Base-by-base conservation (phyloP, 768 basidiomycete species). In the Mycena amicta region DNA sequence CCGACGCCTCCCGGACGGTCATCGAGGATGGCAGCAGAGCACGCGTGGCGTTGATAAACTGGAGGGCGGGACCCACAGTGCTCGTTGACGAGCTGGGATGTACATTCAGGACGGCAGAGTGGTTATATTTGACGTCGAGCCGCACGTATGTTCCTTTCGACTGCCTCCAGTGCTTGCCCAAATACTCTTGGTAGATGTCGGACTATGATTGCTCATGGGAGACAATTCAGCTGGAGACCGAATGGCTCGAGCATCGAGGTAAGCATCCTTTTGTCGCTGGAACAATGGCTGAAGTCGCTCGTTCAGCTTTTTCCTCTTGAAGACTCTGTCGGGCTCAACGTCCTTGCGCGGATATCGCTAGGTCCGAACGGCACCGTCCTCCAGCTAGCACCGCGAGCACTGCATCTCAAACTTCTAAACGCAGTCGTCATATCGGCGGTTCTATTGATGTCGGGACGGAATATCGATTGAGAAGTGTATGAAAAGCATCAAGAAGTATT, bases 401-500 rank as follows among this genome's bases (percentile, higher is more conserved):
- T 52, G 13, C 56, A 52, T 27, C 33, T 31, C 13, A 23, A 41
- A 25, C 50, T 57, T 2, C 56, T 57, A 16, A 43, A 57, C 27
- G 49, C 11, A 13, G 20, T 45, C 4, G 50, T 45, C 20, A 46
- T 52, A 29, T 52, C 56, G 4, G 41, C 50, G 5, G 56, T 57
- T 11, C 23, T 57, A 20, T 22, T 57, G 1, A 57, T 57, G 56
- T 57, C 56, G 26, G 56, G 50, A 31, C 37, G 50, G 3, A 52
- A 26, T 12, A 57, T 57, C 5, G 56, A 57, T 73, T 57, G 50
- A 22, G 13, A 11, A n/a, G 27, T 4, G 23, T 5, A 29, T 37
- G 8, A n/a, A n/a, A n/a, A n/a, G n/a, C n/a, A n/a, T n/a, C n/a
- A n/a, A n/a, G n/a, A n/a, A n/a, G n/a, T n/a, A n/a, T n/a, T n/a